Percentiles rank a stretch among this genome's conserved stretches.
Evolutionary conservation across 2,329 filamentous ascomycete species (phyloP).

Genomic region (Beauveria bassiana): DNA sequence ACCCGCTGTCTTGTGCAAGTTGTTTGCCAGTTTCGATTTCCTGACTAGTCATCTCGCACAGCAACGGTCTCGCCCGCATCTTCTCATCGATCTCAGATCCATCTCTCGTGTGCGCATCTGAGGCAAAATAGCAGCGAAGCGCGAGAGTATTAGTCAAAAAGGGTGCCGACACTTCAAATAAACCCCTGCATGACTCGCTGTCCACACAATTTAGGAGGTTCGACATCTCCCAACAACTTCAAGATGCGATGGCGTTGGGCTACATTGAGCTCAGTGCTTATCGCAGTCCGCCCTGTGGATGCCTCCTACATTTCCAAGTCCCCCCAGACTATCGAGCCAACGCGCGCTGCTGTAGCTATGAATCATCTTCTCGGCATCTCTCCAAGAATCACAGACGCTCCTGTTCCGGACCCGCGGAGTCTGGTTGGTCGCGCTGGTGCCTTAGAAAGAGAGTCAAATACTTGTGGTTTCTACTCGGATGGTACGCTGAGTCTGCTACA

Average conservation of each 20-base stretch:
- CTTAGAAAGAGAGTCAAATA: not conserved
- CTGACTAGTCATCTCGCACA: not conserved
- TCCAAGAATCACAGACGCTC: slow-evolving; percentile 4
- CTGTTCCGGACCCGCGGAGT: not conserved
- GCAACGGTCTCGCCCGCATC: not conserved
- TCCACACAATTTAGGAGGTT: not conserved
- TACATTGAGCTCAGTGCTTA: not conserved
- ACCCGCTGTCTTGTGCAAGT: not conserved
- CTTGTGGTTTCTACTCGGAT: slow-evolving; percentile 7
- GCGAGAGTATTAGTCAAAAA: no score
- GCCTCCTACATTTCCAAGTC: not conserved
- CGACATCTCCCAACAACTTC: not conserved
- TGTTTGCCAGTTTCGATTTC: not conserved
- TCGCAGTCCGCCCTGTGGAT: not conserved
- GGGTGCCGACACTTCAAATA: no score
- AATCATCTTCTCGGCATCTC: not conserved
- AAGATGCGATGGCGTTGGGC: not conserved
- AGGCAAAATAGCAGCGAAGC: not conserved
- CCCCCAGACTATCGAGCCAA: not conserved
- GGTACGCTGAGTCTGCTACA: not conserved
- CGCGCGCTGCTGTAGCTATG: not conserved
- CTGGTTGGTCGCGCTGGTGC: not conserved
- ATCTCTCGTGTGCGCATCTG: not conserved
- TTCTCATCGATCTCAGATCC: not conserved
- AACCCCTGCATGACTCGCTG: not conserved